Evolutionary conservation across 495 filamentous ascomycete species (phyloP).

Genomic region (Xylaria nigripes): DNA sequence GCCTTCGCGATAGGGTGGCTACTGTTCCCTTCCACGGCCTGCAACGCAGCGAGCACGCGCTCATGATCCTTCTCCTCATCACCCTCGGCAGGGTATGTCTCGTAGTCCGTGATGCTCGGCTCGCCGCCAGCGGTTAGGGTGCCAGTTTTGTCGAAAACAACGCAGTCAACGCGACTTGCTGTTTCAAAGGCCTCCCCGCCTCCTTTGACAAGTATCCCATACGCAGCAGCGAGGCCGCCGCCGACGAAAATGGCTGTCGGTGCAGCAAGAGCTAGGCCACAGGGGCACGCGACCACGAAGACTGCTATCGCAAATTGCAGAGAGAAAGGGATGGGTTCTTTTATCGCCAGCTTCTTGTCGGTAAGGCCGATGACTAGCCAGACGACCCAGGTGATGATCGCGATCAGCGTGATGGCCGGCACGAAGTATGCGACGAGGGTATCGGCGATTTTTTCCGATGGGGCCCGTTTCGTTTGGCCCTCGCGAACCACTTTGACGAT

Average conservation of each 20-base stretch:
- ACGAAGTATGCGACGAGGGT: conserved; percentile 83
- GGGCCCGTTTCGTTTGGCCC: conserved; percentile 80
- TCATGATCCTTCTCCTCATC: conserved; percentile 14
- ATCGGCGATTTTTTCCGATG: conserved; percentile 80
- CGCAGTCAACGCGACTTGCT: conserved; percentile 72
- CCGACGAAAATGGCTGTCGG: conserved; percentile 93
- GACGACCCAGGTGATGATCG: conserved; percentile 71
- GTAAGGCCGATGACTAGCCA: conserved; percentile 74
- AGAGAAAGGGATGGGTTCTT: conserved; percentile 70
- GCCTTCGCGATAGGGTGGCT: conserved; percentile 83
- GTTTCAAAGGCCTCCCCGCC: conserved; percentile 95
- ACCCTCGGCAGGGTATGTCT: conserved; percentile 40
- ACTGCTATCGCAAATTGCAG: conserved; percentile 90
- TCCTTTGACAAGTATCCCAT: conserved; percentile 90
- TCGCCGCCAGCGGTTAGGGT: conserved; percentile 83
- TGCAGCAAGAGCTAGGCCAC: conserved; percentile 83
- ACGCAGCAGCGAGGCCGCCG: conserved; percentile 73
- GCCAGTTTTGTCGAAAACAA: conserved; percentile 96
- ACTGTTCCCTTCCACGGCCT: conserved; percentile 69
- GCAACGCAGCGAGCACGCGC: conserved; percentile 44
- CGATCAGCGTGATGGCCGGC: conserved; percentile 71
- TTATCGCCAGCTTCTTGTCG: conserved; percentile 57
- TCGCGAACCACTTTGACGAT: conserved; percentile 87
- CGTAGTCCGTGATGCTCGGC: conserved; percentile 66
- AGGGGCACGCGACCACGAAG: conserved; percentile 92